Evolutionary conservation across 371 early-diverging fungal genomes (phyloP).

Genomic region (Mortierella sp.): DNA sequence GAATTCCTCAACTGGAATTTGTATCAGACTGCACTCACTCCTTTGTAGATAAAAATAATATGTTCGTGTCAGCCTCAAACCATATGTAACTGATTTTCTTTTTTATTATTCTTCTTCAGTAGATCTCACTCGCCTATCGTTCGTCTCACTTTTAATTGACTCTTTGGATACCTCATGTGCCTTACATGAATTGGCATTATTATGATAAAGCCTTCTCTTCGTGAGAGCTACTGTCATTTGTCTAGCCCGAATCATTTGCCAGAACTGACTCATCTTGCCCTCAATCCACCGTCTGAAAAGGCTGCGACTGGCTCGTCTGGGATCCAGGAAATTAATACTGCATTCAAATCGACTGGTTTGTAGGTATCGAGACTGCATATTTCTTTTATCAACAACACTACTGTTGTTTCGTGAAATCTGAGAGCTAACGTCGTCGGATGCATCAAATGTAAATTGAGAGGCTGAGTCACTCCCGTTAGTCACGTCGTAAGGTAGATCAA

Average conservation of each 20-base stretch:
- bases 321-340: constrained; percentile 52
- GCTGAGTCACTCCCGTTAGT: background rate
- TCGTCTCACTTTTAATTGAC: background rate
- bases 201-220: background rate
- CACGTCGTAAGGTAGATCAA: background rate
- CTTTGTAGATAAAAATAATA: too few relatives aligned
- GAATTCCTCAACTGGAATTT: too few relatives aligned
- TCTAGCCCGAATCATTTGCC: constrained; percentile 6
- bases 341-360: constrained; percentile 34
- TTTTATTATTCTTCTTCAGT: too few relatives aligned
- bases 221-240: background rate
- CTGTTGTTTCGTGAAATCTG: background rate
- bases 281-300: constrained; percentile 46
- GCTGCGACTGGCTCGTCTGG: constrained; percentile 38
- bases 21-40: too few relatives aligned
- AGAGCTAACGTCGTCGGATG: background rate
- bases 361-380: constrained; percentile 27
- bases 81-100: too few relatives aligned
- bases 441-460: background rate
- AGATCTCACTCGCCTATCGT: too few relatives aligned
- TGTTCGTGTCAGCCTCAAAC: too few relatives aligned
- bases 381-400: background rate
- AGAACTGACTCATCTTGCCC: constrained; percentile 31
- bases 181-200: background rate
- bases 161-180: background rate